Evolutionary conservation across 1,284 basidiomycete genomes (phyloP).

Genomic region (Dichomitus squalens): DNA sequence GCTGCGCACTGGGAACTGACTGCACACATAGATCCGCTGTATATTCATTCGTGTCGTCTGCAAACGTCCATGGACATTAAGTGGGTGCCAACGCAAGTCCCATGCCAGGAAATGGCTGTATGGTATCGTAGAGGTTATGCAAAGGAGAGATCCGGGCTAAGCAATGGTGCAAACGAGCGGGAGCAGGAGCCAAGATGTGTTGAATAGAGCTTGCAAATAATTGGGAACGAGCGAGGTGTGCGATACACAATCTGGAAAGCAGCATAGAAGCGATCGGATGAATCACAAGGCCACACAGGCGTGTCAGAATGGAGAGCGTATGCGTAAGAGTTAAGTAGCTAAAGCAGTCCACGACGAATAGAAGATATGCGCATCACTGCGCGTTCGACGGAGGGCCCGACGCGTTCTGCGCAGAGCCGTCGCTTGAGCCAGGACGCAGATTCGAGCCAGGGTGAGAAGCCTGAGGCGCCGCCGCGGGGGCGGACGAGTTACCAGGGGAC

Average conservation of each 20-base stretch:
- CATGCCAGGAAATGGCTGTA: not conserved
- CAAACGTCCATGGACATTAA: not conserved
- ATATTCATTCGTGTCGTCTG: not conserved
- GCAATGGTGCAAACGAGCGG: not conserved
- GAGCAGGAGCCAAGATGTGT: too few species aligned
- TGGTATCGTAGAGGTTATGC: not conserved
- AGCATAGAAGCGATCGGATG: not conserved
- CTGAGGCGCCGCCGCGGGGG: conserved; percentile 11
- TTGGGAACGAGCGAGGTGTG: too few species aligned
- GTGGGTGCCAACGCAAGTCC: not conserved
- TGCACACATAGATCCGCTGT: too few species aligned
- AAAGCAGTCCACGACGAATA: not conserved
- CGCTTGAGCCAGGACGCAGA: conserved; percentile 10
- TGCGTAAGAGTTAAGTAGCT: not conserved
- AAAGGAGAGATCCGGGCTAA: not conserved
- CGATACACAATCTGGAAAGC: too few species aligned
- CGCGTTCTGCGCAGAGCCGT: conserved; percentile 7
- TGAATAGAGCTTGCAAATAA: too few species aligned
- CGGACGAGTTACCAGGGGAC: conserved; percentile 29
- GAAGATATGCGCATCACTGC: conserved; percentile 6
- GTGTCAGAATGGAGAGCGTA: not conserved
- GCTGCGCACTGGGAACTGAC: too few species aligned
- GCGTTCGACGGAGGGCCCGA: conserved; percentile 12
- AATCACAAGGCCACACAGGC: not conserved
- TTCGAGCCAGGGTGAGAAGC: conserved; percentile 23